phyloP scores from a whole-genome alignment of 768 basidiomycete genomes.

The Amanita muscaria region DNA sequence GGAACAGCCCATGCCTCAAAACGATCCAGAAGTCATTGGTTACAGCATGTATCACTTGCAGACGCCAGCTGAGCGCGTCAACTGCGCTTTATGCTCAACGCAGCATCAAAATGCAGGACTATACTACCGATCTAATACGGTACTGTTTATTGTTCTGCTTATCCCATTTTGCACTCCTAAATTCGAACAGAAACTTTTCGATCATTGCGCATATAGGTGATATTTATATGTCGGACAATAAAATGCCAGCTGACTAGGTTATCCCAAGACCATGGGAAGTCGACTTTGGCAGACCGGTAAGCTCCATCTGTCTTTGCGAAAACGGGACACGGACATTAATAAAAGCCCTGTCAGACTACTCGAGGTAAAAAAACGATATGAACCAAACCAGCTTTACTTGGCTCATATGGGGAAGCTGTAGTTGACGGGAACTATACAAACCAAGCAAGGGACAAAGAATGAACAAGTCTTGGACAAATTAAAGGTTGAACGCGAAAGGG shows the following conservation, averaged over 20 bases:
- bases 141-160: slow-evolving; percentile 16
- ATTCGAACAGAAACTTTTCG: slow-evolving; percentile 70
- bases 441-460: slow-evolving; percentile 55
- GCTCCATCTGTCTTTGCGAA: slow-evolving; percentile 16
- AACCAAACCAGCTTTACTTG: slow-evolving; percentile 3
- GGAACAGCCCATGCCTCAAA: slow-evolving; percentile 20
- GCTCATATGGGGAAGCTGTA: slow-evolving; percentile 23
- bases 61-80: slow-evolving; percentile 22
- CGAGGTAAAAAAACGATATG: slow-evolving; percentile 41
- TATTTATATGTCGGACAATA: neutral
- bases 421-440: slow-evolving; percentile 82
- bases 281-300: slow-evolving; percentile 82
- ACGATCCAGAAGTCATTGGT: slow-evolving; percentile 15
- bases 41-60: slow-evolving; percentile 9
- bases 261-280: slow-evolving; percentile 82
- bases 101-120: slow-evolving; percentile 48
- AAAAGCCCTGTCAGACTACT: slow-evolving; percentile 40
- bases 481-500: slow-evolving; percentile 94
- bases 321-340: slow-evolving; percentile 1
- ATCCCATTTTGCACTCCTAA: slow-evolving; percentile 3
- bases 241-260: neutral
- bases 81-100: slow-evolving; percentile 22
- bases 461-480: slow-evolving; percentile 87
- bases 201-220: slow-evolving; percentile 94
- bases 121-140: slow-evolving; percentile 63